Evolutionary conservation across 805 yeast species (phyloP), one percentile per base, ranked within the genome.

Genomic region (Metschnikowia aberdeeniae): DNA sequence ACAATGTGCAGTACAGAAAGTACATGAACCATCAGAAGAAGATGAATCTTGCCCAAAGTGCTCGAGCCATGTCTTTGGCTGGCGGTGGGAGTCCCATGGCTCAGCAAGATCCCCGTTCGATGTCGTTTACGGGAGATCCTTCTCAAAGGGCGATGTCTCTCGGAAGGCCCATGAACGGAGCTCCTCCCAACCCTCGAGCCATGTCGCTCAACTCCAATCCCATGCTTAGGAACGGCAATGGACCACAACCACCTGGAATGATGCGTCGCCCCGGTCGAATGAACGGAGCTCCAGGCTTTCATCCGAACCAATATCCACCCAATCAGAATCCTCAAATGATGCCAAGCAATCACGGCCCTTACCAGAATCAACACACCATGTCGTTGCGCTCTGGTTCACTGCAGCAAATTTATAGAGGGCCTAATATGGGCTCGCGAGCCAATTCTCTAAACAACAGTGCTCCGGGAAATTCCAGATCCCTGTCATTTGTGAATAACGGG

Each of bases 21-120:
- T 82, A 77, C 53, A 73, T 81, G 75, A 81, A 82, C 39, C 80
- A 78, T 4, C 82, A 80, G 58, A 84, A 81, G 67, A 86, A 86
- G 58, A 57, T 74, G 59, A 77, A 78, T 17, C 59, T 73, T 53
- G 68, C 69, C 13, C 66, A 68, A 9, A 70, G 78, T 39, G 77
- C 81, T 1, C 60, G 75, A 35, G 73, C 76, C 6, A 70, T 63
- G 66, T 62, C 73, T 12, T 59, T 70, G 55, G 68, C 62, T 31
- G 63, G 70, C 2, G 69, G 67, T 40, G 60, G 53, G 4, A 66
- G 54, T 50, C 73, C 66, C 33, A 63, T 60, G 66, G 47, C 49
- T 34, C 37, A 45, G 22, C 46, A 45, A 12, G 54, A 52, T 30
- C 68, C 71, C 9, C 54, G 76, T 34, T 55, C 74, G 13, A 67